phyloP scores from a whole-genome alignment of 768 basidiomycete species.

The Lactarius trivialis region DNA sequence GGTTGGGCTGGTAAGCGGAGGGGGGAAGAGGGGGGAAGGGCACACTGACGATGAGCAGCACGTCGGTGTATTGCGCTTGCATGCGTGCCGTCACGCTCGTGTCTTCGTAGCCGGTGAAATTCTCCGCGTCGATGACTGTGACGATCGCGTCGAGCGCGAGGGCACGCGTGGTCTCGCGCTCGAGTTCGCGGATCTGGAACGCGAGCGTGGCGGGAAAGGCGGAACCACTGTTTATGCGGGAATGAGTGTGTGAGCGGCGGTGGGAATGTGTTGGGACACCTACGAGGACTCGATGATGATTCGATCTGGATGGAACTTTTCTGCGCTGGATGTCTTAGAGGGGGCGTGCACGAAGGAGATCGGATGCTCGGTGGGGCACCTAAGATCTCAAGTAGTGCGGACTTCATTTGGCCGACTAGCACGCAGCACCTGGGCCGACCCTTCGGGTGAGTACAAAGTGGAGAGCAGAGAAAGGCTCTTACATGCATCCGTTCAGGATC shows the following conservation, averaged over 20 bases:
- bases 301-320: slow-evolving; percentile 78
- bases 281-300: slow-evolving; percentile 96
- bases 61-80: slow-evolving; percentile 93
- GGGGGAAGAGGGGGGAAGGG: not conserved
- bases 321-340: slow-evolving; percentile 33
- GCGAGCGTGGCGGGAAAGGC: slow-evolving; percentile 95
- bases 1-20: not conserved
- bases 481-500: slow-evolving; percentile 97
- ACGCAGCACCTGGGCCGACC: slow-evolving; percentile 70
- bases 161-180: slow-evolving; percentile 65
- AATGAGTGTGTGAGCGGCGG: not conserved
- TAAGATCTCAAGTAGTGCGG: slow-evolving; percentile 80
- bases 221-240: slow-evolving; percentile 63
- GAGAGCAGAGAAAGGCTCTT: slow-evolving; percentile 26
- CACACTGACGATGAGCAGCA: slow-evolving; percentile 71
- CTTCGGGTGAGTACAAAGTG: not conserved
- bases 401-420: slow-evolving; percentile 92
- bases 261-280: slow-evolving; percentile 26
- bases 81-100: slow-evolving; percentile 86
- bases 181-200: slow-evolving; percentile 88
- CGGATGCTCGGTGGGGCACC: slow-evolving; percentile 36
- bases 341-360: not conserved
- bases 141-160: slow-evolving; percentile 85
- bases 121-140: slow-evolving; percentile 87
- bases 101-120: slow-evolving; percentile 91